phyloP scores from a whole-genome alignment of 2,329 filamentous ascomycete species.

The Juglanconis sp. region DNA sequence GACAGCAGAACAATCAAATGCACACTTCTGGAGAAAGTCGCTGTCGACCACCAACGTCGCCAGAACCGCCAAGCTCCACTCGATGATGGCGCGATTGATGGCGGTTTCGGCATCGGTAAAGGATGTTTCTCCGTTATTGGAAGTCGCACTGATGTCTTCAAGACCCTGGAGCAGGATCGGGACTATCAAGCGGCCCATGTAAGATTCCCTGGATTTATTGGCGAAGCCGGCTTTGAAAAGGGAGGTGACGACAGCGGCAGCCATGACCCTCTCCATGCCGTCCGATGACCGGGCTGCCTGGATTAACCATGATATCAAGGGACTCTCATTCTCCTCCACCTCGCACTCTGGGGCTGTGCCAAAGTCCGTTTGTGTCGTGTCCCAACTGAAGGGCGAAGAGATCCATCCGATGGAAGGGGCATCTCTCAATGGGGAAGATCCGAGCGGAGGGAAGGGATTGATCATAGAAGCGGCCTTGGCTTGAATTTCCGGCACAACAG shows the following conservation, averaged over 20 bases:
- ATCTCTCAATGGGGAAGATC: slow-evolving; percentile 40
- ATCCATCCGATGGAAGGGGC: slow-evolving; percentile 23
- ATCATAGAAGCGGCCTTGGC: slow-evolving; percentile 25
- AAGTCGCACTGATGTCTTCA: slow-evolving; percentile 41
- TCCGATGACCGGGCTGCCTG: slow-evolving; percentile 55
- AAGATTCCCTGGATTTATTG: slow-evolving; percentile 60
- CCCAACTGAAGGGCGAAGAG: slow-evolving; percentile 26
- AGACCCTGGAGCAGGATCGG: slow-evolving; percentile 68
- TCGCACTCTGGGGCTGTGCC: slow-evolving; percentile 32
- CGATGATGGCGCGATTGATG: slow-evolving; percentile 53
- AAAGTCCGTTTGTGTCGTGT: slow-evolving; percentile 27
- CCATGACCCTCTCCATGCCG: slow-evolving; percentile 62
- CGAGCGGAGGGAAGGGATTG: slow-evolving; percentile 54
- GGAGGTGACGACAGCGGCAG: slow-evolving; percentile 65
- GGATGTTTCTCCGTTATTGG: slow-evolving; percentile 33
- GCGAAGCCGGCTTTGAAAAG: slow-evolving; percentile 67
- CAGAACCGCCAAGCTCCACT: slow-evolving; percentile 71
- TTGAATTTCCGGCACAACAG: slow-evolving; percentile 46
- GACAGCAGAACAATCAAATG: slow-evolving; percentile 61
- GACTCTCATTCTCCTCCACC: slow-evolving; percentile 63
- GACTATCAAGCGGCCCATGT: slow-evolving; percentile 64
- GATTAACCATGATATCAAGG: slow-evolving; percentile 72
- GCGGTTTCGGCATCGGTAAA: slow-evolving; percentile 37
- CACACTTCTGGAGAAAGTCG: slow-evolving; percentile 75
- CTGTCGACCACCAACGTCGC: slow-evolving; percentile 77